Evolutionary conservation across 495 filamentous ascomycete species (phyloP).

Genomic region (Sordaria brevicollis): DNA sequence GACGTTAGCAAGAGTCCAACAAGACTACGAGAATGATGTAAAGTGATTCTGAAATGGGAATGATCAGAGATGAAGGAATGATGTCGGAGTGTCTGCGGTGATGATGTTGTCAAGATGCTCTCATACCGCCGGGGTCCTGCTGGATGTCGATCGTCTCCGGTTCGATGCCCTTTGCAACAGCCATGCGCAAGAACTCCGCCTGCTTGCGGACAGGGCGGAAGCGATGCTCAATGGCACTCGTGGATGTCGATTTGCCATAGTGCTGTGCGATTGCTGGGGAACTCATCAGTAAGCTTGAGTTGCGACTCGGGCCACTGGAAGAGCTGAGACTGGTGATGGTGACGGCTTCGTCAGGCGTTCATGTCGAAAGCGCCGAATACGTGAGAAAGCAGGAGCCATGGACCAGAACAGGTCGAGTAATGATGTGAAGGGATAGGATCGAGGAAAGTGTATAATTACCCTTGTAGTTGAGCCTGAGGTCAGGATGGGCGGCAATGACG

Average conservation of each 20-base stretch:
- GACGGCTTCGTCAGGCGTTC: background rate
- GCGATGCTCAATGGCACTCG: slow-evolving; percentile 31
- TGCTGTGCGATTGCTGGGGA: slow-evolving; percentile 21
- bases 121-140: slow-evolving; percentile 5
- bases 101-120: background rate
- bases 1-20: background rate
- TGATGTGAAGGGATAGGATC: background rate
- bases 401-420: slow-evolving; percentile 5
- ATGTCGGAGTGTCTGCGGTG: background rate
- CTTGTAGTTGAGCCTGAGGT: slow-evolving; percentile 35
- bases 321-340: background rate
- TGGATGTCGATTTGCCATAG: slow-evolving; percentile 24
- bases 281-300: background rate
- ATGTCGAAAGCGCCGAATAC: background rate
- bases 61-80: background rate
- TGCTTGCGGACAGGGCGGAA: slow-evolving; percentile 31
- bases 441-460: slow-evolving; percentile 26
- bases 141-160: slow-evolving; percentile 6
- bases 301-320: slow-evolving; percentile 1
- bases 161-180: slow-evolving; percentile 37
- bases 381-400: background rate
- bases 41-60: background rate
- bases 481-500: slow-evolving; percentile 34
- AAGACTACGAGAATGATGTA: background rate
- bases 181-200: slow-evolving; percentile 29